A percentile compares a stretch with the other conserved stretches of the same genome.
These are phyloP conservation scores for Opeltia flavorubescens DNA, from an alignment of 495 filamentous ascomycete genomes.

Conservation along the genomic window DNA sequence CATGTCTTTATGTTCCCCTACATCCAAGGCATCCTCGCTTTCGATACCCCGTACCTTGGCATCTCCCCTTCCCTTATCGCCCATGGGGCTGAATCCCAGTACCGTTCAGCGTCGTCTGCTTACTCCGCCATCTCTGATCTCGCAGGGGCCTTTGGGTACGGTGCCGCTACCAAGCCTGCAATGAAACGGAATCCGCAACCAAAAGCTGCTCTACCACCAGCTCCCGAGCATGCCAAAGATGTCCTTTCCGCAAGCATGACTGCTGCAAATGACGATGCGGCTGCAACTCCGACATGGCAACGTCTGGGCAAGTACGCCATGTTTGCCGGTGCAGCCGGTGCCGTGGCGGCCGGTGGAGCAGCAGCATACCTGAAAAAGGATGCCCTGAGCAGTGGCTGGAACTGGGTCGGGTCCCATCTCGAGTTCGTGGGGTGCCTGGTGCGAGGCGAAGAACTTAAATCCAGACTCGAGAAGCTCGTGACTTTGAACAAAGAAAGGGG, in stretches of 20 bases:
- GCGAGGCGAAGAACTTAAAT: constrained; percentile 58
- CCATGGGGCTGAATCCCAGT: constrained; percentile 75
- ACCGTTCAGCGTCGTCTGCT: constrained; percentile 55
- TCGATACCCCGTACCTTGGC: constrained; percentile 90
- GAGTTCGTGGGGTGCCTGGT: constrained; percentile 86
- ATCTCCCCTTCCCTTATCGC: constrained; percentile 81
- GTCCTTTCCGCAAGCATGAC: constrained; percentile 15
- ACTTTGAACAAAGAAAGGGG: constrained; percentile 37
- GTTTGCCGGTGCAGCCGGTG: constrained; percentile 66
- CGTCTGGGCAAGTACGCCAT: constrained; percentile 73
- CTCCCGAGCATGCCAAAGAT: constrained; percentile 12
- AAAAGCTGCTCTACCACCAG: constrained; percentile 16
- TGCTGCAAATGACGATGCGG: constrained; percentile 30
- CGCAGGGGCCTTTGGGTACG: constrained; percentile 45
- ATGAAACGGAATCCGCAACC: constrained; percentile 9
- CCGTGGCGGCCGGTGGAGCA: constrained; percentile 73
- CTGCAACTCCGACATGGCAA: constrained; percentile 45
- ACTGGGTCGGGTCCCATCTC: constrained; percentile 82
- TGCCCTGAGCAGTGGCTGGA: constrained; percentile 53
- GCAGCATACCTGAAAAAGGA: constrained; percentile 78
- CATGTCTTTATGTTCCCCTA: constrained; percentile 43
- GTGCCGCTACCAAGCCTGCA: constrained; percentile 21
- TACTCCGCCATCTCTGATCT: constrained; percentile 54
- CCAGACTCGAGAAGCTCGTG: constrained; percentile 45
- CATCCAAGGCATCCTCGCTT: constrained; percentile 77